These are phyloP conservation scores for Curvularia hawaiiensis DNA, from an alignment of 2,329 filamentous ascomycete species.

Conservation along the genomic window DNA sequence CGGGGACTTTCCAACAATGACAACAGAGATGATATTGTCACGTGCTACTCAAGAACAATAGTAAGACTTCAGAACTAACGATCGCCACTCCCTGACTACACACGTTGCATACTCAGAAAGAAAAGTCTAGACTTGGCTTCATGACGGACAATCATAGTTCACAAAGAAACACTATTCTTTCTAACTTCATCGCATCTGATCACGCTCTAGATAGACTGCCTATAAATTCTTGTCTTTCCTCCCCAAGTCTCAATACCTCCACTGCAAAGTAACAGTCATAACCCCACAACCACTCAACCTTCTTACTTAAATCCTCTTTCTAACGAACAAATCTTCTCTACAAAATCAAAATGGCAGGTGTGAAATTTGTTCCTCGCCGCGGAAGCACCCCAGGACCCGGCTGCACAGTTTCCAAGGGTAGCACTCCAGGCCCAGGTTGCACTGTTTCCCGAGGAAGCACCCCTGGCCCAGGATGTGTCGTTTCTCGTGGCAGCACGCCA, in stretches of 20 bases:
- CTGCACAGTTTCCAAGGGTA: neutral
- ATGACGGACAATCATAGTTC: neutral
- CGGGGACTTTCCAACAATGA: neutral
- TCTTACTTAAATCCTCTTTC: neutral
- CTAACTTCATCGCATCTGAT: neutral
- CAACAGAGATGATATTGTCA: neutral
- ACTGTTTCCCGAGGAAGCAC: neutral
- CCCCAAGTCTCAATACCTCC: too few species aligned
- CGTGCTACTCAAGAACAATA: neutral
- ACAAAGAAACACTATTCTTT: conserved; percentile 4
- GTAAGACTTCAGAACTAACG: neutral
- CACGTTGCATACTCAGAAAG: neutral
- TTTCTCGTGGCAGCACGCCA: neutral
- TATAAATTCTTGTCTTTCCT: neutral
- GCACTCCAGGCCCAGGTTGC: neutral
- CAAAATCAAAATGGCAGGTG: conserved; percentile 2
- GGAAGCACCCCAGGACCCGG: neutral
- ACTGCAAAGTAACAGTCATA: neutral
- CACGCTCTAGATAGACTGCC: neutral
- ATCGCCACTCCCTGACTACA: neutral
- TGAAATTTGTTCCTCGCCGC: neutral
- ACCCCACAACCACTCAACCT: neutral
- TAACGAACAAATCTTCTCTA: neutral
- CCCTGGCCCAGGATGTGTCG: neutral
- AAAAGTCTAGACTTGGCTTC: neutral